Evolutionary conservation across 257 asterid species (phyloP), one percentile per base, ranked within the genome.

Genomic region (Euphrasia confusa): DNA sequence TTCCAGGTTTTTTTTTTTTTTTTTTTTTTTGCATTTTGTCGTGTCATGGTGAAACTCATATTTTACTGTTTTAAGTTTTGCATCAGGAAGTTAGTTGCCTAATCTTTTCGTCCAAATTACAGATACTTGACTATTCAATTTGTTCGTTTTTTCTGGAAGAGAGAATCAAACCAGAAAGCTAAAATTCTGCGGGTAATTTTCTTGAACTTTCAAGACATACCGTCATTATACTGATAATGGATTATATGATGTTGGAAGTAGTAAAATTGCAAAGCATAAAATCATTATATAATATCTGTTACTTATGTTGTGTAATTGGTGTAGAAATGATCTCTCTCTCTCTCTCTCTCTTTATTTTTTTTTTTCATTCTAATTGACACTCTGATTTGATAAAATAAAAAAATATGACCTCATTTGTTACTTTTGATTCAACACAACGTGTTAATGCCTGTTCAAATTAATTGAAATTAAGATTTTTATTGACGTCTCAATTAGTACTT

Each of bases 91-190:
- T 35, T 62, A 60, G 68, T 35, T 62, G 44, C 58, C 74, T 59
- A 54, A 60, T 61, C 58, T 63, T 73, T 58, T 79, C 67, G 40
- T 66, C 72, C 72, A 63, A 71, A 71, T 70, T 33, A 32, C 86
- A 93, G 99, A 67, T 93, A 93, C 78, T 77, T 93, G 88, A 90
- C 99, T 4, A 21, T 93, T 71, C 99, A 93, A 68, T 93, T 89
- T 73, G 97, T 93, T 54, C 89, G 99, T 0, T 93, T 93, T 79
- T 93, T 93, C 86, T 93, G 99, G 99, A 93, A 90, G 76, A 83
- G 99, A 80, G 97, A 90, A 85, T 74, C 99, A 74, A 93, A 90
- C 77, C 99, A 90, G 78, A 93, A 93, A 79, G 99, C 99, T 27
- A 93, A 93, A 78, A 93, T 93, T 78, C 75, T 93, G 70, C 85